phyloP scores from a whole-genome alignment of 352 stramenopile species.

The Phytopythium montanum region DNA sequence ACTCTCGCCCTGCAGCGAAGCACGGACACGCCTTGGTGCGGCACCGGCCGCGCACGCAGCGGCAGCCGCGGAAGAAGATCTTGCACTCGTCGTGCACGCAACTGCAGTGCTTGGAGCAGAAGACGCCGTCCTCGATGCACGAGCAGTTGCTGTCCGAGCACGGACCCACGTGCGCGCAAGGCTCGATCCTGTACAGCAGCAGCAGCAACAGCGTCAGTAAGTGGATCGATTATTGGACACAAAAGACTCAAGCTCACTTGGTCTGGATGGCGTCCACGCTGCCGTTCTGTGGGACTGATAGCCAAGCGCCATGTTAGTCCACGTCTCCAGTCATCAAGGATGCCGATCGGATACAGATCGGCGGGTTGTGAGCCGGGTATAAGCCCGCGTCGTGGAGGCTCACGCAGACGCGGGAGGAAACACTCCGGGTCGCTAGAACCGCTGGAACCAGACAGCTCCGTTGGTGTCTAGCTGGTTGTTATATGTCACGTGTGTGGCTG shows the following conservation, averaged over 20 bases:
- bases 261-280: conserved; percentile 44
- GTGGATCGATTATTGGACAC: not conserved
- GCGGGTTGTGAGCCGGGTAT: conserved; percentile 12
- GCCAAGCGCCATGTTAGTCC: not conserved
- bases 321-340: not conserved
- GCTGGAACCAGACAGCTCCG: conserved; percentile 3
- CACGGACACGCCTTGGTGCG: conserved; percentile 87
- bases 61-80: conserved; percentile 89
- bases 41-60: conserved; percentile 81
- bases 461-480: conserved; percentile 20
- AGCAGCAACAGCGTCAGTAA: not conserved
- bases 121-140: conserved; percentile 83
- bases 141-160: conserved; percentile 85
- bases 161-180: conserved; percentile 82
- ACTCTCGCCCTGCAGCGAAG: conserved; percentile 89
- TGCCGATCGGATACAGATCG: not conserved
- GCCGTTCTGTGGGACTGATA: conserved; percentile 36
- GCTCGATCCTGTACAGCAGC: conserved; percentile 45
- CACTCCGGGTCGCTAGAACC: conserved; percentile 3
- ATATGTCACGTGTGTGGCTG: conserved; percentile 46
- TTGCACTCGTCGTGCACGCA: conserved; percentile 74
- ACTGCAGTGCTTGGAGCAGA: conserved; percentile 92
- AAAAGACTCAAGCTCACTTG: conserved; percentile 28
- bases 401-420: conserved; percentile 27
- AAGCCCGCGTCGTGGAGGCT: conserved; percentile 19